phyloP scores from a whole-genome alignment of 768 basidiomycete genomes.

The Lyophyllum shimeji region DNA sequence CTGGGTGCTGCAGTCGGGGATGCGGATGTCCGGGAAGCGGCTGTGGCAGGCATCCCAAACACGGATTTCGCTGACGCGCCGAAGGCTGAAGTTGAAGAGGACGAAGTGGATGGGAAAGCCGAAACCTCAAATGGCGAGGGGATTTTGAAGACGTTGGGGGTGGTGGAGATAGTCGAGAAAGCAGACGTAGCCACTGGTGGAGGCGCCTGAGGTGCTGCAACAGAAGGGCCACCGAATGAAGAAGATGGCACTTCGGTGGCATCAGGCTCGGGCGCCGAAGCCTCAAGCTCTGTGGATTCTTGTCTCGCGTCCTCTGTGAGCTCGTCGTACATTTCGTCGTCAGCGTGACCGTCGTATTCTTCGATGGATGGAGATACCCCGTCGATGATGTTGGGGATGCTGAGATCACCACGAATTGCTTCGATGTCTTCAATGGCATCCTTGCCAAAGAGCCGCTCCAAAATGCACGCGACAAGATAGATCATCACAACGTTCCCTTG shows the following conservation, averaged over 20 bases:
- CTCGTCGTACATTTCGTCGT: slow-evolving; percentile 18
- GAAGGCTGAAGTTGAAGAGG: slow-evolving; percentile 15
- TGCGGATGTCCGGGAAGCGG: slow-evolving; percentile 4
- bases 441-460: slow-evolving; percentile 83
- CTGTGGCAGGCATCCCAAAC: slow-evolving; percentile 16
- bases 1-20: background rate
- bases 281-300: slow-evolving; percentile 9
- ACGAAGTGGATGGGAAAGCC: slow-evolving; percentile 16
- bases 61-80: slow-evolving; percentile 17
- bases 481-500: slow-evolving; percentile 72
- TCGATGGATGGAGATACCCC: slow-evolving; percentile 39
- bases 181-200: slow-evolving; percentile 28
- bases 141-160: slow-evolving; percentile 37
- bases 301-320: slow-evolving; percentile 23
- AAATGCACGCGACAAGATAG: slow-evolving; percentile 85
- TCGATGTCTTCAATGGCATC: slow-evolving; percentile 80
- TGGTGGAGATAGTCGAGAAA: slow-evolving; percentile 37
- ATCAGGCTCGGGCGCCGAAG: slow-evolving; percentile 18
- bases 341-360: slow-evolving; percentile 24
- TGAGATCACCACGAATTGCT: slow-evolving; percentile 54
- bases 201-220: slow-evolving; percentile 14
- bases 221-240: slow-evolving; percentile 11
- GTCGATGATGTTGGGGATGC: slow-evolving; percentile 67
- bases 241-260: slow-evolving; percentile 2
- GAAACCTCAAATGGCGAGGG: slow-evolving; percentile 35